These are phyloP conservation scores for Hirsutella thompsonii DNA, from an alignment of 2,329 filamentous ascomycete species.

Conservation along the genomic window DNA sequence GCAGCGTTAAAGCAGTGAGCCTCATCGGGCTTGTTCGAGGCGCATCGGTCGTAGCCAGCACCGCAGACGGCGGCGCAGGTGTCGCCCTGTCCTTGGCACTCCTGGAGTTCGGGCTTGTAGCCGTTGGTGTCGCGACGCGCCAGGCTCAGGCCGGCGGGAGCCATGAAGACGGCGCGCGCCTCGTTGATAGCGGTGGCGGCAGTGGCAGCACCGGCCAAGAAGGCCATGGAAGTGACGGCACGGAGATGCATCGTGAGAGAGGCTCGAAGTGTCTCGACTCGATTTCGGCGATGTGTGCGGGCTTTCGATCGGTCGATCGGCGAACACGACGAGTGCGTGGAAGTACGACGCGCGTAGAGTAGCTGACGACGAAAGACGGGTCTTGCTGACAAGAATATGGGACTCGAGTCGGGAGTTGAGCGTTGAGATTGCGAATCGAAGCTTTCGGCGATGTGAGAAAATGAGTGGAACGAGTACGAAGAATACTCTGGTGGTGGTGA, in stretches of 20 bases:
- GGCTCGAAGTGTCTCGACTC: neutral
- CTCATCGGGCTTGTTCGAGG: constrained; percentile 28
- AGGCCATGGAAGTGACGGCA: constrained; percentile 15
- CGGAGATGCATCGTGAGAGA: constrained; percentile 25
- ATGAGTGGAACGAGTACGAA: constrained; percentile 4
- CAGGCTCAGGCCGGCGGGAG: constrained; percentile 26
- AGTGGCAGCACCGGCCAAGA: constrained; percentile 14
- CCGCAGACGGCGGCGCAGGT: constrained; percentile 46
- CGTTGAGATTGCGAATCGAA: too few relatives aligned
- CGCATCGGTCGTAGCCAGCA: constrained; percentile 32
- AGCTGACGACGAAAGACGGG: too few relatives aligned
- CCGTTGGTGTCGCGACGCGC: constrained; percentile 29
- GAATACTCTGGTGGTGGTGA: neutral
- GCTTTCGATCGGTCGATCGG: neutral
- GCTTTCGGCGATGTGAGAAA: neutral
- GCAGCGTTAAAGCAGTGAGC: constrained; percentile 46
- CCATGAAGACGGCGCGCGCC: constrained; percentile 19
- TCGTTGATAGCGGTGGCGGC: constrained; percentile 17
- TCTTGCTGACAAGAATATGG: too few relatives aligned
- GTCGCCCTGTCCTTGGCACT: constrained; percentile 28
- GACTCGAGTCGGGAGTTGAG: too few relatives aligned
- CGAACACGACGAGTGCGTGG: neutral
- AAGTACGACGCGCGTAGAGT: too few relatives aligned
- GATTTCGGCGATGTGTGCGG: neutral
- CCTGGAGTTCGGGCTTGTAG: constrained; percentile 34